Evolutionary conservation across 2,329 filamentous ascomycete species (phyloP).

Genomic region (Raffaelea ambrosiae): DNA sequence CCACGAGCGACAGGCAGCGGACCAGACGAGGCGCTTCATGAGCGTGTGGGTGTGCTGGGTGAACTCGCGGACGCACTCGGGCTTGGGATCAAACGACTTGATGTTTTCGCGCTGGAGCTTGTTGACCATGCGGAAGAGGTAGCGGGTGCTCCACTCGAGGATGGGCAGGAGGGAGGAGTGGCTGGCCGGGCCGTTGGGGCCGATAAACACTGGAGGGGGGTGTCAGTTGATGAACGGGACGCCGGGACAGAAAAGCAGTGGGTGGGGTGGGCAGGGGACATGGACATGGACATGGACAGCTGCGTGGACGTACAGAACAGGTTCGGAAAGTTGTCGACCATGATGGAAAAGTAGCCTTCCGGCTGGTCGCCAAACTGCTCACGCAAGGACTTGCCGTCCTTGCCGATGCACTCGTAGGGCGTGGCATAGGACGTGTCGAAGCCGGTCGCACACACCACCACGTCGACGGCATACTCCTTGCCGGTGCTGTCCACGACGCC

Average conservation of each 20-base stretch:
- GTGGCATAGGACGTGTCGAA: constrained; percentile 22
- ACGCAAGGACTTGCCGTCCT: constrained; percentile 2
- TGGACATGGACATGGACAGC: too few relatives aligned
- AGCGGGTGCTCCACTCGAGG: constrained; percentile 19
- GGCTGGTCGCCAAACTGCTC: constrained; percentile 41
- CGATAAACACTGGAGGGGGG: constrained; percentile 11
- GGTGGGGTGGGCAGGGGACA: too few relatives aligned
- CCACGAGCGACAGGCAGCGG: constrained; percentile 18
- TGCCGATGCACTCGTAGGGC: constrained; percentile 18
- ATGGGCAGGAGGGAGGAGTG: constrained; percentile 15
- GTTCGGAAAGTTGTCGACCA: constrained; percentile 22
- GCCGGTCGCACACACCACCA: constrained; percentile 26
- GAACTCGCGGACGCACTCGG: constrained; percentile 20
- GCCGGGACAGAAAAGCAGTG: too few relatives aligned
- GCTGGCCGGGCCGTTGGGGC: constrained; percentile 15
- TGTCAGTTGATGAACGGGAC: too few relatives aligned
- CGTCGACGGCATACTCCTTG: constrained; percentile 16
- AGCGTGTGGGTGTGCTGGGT: constrained; percentile 19
- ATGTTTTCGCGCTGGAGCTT: constrained; percentile 22
- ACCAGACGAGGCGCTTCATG: constrained; percentile 21
- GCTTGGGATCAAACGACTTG: constrained; percentile 16
- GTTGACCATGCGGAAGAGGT: constrained; percentile 19
- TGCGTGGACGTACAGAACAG: constrained; percentile 14
- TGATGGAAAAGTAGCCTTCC: constrained; percentile 29
- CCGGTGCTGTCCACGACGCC: constrained; percentile 20